These are phyloP conservation scores for Cercophora sp. DNA, from an alignment of 495 filamentous ascomycete genomes.

Conservation along the genomic window DNA sequence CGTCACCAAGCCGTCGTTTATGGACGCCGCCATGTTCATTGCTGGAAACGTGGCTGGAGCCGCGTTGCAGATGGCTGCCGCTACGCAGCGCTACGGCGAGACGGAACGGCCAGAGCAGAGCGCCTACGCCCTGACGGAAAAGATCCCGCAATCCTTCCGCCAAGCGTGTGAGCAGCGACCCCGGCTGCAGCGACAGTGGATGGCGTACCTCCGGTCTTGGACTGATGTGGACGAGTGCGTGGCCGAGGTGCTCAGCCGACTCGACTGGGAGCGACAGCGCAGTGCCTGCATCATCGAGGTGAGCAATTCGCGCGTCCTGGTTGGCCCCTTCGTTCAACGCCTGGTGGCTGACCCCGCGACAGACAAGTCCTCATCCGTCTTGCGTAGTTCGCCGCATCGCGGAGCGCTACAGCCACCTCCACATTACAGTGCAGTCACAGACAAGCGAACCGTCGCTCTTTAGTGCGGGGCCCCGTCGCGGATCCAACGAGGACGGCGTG, in stretches of 20 bases:
- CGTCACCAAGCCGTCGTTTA: slow-evolving; percentile 28
- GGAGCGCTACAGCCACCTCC: background rate
- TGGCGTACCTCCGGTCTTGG: background rate
- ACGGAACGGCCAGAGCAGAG: slow-evolving; percentile 16
- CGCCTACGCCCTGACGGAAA: slow-evolving; percentile 21
- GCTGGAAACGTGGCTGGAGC: slow-evolving; percentile 28
- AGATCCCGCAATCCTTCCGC: slow-evolving; percentile 15
- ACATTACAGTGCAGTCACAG: background rate
- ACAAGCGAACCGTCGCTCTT: background rate
- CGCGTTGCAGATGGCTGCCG: slow-evolving; percentile 34
- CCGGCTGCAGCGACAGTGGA: background rate
- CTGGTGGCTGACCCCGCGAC: background rate
- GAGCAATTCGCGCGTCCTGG: background rate
- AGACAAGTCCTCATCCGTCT: background rate
- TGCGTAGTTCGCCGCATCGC: background rate
- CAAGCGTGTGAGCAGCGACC: background rate
- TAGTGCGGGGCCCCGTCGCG: background rate
- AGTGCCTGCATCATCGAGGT: background rate
- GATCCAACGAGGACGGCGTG: background rate
- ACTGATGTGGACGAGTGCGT: background rate
- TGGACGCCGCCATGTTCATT: slow-evolving; percentile 39
- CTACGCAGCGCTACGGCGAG: slow-evolving; percentile 27
- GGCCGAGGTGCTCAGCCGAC: background rate
- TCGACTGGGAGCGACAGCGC: background rate
- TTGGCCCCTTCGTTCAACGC: background rate